Evolutionary conservation across 345 rosid species (phyloP).

Genomic region (Melaleuca alternifolia): DNA sequence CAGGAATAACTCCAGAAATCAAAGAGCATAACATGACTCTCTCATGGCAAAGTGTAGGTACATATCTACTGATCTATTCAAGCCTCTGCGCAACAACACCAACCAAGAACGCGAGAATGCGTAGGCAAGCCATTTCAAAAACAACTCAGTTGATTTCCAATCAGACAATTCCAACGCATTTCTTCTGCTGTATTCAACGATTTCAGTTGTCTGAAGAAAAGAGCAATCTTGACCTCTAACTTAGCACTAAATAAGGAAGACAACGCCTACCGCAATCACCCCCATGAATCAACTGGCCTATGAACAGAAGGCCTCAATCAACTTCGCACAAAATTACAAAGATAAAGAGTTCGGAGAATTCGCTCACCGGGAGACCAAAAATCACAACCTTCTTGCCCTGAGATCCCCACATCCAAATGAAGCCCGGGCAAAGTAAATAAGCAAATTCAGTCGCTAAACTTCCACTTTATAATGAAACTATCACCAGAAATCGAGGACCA

Average conservation of each 20-base stretch:
- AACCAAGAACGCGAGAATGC: neutral
- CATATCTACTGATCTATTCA: neutral
- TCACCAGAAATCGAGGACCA: neutral
- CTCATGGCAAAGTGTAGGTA: no score
- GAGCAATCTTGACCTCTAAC: no score
- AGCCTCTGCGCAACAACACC: neutral
- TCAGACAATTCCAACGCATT: neutral
- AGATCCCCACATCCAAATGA: neutral
- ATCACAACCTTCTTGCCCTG: constrained; percentile 94
- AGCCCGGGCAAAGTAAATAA: neutral
- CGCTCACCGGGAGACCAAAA: constrained; percentile 89
- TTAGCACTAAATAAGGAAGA: no score
- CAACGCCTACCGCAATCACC: no score
- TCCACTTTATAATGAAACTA: neutral
- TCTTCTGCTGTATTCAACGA: neutral
- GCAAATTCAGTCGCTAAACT: neutral
- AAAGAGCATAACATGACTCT: neutral
- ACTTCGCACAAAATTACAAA: neutral
- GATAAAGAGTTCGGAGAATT: neutral
- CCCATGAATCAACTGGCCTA: no score
- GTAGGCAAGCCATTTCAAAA: neutral
- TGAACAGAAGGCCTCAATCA: no score
- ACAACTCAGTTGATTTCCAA: neutral
- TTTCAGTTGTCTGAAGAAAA: neutral
- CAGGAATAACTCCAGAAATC: neutral